Base-by-base conservation (phyloP, 2,329 filamentous ascomycete genomes). In the Chalara sp. region DNA sequence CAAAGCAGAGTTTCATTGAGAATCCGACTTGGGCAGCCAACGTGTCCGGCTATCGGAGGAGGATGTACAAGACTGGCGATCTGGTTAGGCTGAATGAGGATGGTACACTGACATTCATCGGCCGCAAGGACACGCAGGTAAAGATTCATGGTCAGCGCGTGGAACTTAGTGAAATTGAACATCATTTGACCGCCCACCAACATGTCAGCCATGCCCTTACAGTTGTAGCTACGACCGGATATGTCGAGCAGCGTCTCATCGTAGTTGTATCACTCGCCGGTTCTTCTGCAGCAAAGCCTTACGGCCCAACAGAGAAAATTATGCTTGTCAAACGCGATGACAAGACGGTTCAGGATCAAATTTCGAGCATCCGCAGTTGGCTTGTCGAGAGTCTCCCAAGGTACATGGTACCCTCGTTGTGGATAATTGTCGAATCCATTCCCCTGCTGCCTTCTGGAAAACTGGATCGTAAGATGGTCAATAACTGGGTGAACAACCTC, bases 111-210 rank as follows among this genome's bases (percentile, higher is more conserved):
- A 63, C 73, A 11, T 82, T 79, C 53, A 69, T 83, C 32, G 81
- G 81, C 10, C 74, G 84, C 47, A 83, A 81, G 55, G 83, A 86
- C 58, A 76, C 76, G 13, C 82, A 83, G 63, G 76, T 84, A 50
- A 87, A 87, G 70, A 84, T 6, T 81, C 84, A 39, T n/a, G 8
- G 35, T 8, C 8, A n/a, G n/a, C n/a, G n/a, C n/a, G n/a, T n/a
- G n/a, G n/a, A n/a, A n/a, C n/a, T n/a, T n/a, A n/a, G n/a, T n/a
- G 35, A 39, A 39, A n/a, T 39, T 8, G 35, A 39, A n/a, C 8
- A 8, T n/a, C 35, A 39, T 39, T 8, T 39, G 8, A 8, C 35
- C n/a, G n/a, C 8, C 8, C 8, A 8, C 8, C n/a, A 8, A 39
- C 8, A 39, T 8, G n/a, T n/a, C n/a, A n/a, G 35, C 8, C 8